Evolutionary conservation across 352 stramenopile species (phyloP).

Genomic region (Globisporangium acanthophoron): DNA sequence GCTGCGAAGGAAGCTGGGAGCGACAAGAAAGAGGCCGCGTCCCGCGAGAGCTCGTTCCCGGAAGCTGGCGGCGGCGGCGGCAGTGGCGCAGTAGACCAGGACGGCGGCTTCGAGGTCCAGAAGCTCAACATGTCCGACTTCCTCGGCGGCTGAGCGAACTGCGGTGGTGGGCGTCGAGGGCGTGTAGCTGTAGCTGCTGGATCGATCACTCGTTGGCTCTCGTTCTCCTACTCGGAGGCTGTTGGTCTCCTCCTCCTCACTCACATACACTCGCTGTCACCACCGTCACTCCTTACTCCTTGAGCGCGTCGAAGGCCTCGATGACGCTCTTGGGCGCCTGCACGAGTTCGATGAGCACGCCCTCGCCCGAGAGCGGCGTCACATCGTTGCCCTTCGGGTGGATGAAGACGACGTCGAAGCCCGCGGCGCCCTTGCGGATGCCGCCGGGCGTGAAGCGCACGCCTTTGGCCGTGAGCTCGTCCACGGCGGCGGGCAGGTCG

Average conservation of each 20-base stretch:
- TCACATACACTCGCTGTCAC: neutral
- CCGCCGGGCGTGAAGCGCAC: conserved; percentile 96
- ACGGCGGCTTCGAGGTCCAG: conserved; percentile 58
- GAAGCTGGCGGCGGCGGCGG: conserved; percentile 6
- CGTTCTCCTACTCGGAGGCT: neutral
- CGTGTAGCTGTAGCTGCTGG: neutral
- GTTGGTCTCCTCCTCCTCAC: neutral
- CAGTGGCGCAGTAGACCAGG: conserved; percentile 21
- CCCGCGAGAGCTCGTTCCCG: conserved; percentile 34
- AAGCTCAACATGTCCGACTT: conserved; percentile 77
- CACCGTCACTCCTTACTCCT: conserved; percentile 12
- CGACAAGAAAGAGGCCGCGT: conserved; percentile 31
- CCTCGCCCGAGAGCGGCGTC: conserved; percentile 88
- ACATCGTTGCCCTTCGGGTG: conserved; percentile 96
- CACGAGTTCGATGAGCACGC: conserved; percentile 97
- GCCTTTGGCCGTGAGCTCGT: conserved; percentile 89
- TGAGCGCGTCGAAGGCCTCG: conserved; percentile 60
- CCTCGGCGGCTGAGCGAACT: conserved; percentile 20
- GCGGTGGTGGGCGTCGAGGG: neutral
- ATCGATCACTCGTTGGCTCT: neutral
- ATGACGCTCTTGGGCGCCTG: conserved; percentile 93
- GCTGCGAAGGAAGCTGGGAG: conserved; percentile 13
- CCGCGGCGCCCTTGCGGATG: conserved; percentile 95
- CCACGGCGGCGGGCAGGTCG: conserved; percentile 88
- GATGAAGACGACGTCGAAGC: conserved; percentile 98